Base-by-base conservation (phyloP, 2,329 filamentous ascomycete genomes). In the Sclerotinia spermophila region DNA sequence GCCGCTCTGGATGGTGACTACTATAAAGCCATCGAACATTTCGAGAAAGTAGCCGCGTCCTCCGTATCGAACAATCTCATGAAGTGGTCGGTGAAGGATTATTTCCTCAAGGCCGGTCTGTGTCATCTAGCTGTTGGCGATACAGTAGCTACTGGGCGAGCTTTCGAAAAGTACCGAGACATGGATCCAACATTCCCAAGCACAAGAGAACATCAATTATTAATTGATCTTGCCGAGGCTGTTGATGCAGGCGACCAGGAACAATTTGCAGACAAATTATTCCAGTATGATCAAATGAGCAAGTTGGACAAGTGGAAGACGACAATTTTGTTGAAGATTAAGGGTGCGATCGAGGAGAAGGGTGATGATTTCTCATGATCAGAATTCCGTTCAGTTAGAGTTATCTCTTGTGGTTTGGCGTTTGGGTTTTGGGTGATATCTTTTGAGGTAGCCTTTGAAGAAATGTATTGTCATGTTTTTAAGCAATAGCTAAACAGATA, bases 221-320 rank as follows among this genome's bases (percentile, higher is more conserved):
- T 98, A 55, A 84, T 86, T 11, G 94, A 97, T 80, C 84, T 98
- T 51, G 83, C 88, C 44, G 89, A 91, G 72, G 88, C 92, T 5
- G 86, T 97, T 71, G 90, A 96, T 78, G 86, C 88, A 44, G 90
- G 90, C 70, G 92, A 96, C 77, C 90, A 92, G 80, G 93, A 97
- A 77, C 85, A 86, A 72, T 98, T 97, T 78, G 88, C 91, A 33
- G 93, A 97, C 79, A 94, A 94, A 80, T 82, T 96, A 74, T 97
- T 92, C 84, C 90, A 95, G 80, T 98, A 89, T 79, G 94, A 97
- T 80, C 92, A 96, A 83, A 86, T 97, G 83, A 96, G 90, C 83
- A 96, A 96, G 85, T 83, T 98, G 78, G 94, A 97, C 80, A 96
- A 95, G 84, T 98, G 95, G 95, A 97, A 97, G 90, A 97, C 92